Evolutionary conservation across 495 filamentous ascomycete genomes (phyloP), one percentile per base, ranked within the genome.

Genomic region (Arthonia radiata): DNA sequence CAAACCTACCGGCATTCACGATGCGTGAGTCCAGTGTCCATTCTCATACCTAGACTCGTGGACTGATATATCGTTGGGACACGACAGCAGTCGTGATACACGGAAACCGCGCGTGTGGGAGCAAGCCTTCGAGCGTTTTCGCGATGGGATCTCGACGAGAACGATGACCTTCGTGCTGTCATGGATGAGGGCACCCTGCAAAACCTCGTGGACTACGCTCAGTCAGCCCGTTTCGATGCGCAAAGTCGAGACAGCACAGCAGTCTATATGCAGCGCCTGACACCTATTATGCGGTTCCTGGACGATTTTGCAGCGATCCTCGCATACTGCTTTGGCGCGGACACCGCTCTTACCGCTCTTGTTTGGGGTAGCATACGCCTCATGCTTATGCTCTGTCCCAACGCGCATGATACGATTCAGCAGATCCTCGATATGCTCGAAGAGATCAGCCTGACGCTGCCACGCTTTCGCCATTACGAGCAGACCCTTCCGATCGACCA

Each of bases 351-450:
- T 8, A 32, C 38, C 6, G 37, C 37, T 3, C 28, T 39, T 12
- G 38, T 41, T 23, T 41, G 38, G 38, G 38, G 38, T n/a, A 41
- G 38, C 30, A 36, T 39, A 17, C 29, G 36, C 4, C 11, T 36
- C 12, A 32, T 41, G 19, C 25, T 41, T 5, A 35, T 17, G 4
- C 17, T 38, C n/a, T 29, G 36, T 6, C 29, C 38, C 10, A 36
- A 36, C 5, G 33, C 36, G 11, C 26, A 28, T 1, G 36, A 41
- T 18, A 33, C 30, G 13, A 27, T 38, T 13, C 23, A 31, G 23
- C 32, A 39, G 28, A 30, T 41, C 10, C 18, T 41, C 3, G 36
- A 41, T 15, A 41, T 39, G 38, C 36, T 41, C 11, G 38, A 39
- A 26, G 37, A 41, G 17, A 24, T 41, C 2, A 34, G 36, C 27